Evolutionary conservation across 768 basidiomycete species (phyloP), one percentile per base, ranked within the genome.

Genomic region (Tylopilus sp.): DNA sequence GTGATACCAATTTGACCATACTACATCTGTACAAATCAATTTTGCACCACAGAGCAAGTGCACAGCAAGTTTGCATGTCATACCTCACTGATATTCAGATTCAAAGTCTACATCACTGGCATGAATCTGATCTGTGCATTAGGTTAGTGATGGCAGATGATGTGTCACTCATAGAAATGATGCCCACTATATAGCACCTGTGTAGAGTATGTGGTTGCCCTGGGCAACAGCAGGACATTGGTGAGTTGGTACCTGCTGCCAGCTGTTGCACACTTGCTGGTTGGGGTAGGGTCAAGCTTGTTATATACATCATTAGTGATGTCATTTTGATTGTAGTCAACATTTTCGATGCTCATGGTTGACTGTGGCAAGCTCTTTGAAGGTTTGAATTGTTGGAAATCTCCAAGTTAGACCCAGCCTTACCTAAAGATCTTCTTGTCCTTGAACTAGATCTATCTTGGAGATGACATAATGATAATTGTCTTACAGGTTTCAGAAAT

Each of bases 1-100:
- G 92, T 82, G 25, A 92, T 75, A 1, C 82, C 81, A 19, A 84
- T 79, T 65, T 90, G 87, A 75, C 90, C 89, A 92, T 1, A 92
- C 90, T 31, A 92, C 82, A 42, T 84, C 88, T 88, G 46, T 11
- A 14, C 1, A 4, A n/a, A 10, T 2, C 22, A 3, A 21, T 37
- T 10, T 40, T 13, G 42, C 40, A 17, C 26, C 28, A 42, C 28
- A 17, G 48, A 11, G 12, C 16, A n/a, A 22, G 9, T 0, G 21
- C 19, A 11, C 6, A 8, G 6, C 1, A 28, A 42, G n/a, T 60
- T 38, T 13, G 45, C n/a, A 48, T 12, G 21, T 67, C 55, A 14
- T 48, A 84, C 85, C 88, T 63, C 88, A 79, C 63, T 91, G 89
- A 62, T 91, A 91, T 34, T 89, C 89, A 0, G 88, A 85, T 38